Base-by-base conservation (phyloP, 2,329 filamentous ascomycete genomes). In the Beauveria pseudobassiana region DNA sequence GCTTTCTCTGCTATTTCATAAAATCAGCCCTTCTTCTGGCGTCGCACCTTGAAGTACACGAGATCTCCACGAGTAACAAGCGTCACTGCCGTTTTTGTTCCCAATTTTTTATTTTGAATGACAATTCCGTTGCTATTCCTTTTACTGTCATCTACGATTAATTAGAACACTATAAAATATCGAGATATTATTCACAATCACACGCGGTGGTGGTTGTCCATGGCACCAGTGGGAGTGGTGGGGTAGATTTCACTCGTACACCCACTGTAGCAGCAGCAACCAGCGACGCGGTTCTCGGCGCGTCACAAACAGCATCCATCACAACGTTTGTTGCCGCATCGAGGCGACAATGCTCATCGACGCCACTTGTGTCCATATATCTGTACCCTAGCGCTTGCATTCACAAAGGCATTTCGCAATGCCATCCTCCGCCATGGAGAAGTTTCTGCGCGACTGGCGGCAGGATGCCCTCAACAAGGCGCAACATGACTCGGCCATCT, bases 401-500 rank as follows among this genome's bases (percentile, higher is more conserved):
- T 8, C 24, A 20, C 10, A 30, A 10, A 48, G 28, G 20, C 42
- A 61, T 10, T n/a, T 6, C 18, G 20, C 8, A 18, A 46, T 46
- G 50, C 58, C 58, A 9, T 48, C 50, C 49, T 53, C 58, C 52
- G 42, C 30, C 57, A 98, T 99, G 95, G 92, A 98, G 80, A 87
- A 87, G 70, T 97, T 93, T 76, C 83, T 99, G 71, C 88, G 93
- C 73, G 89, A 90, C 71, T 99, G 95, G 95, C 86, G 93, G 72
- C 91, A 96, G 77, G 92, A 97, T 79, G 93, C 93, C 72, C 81
- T 96, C 71, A 93, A 96, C 77, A 95, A 96, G 75, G 91, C 95
- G 66, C 95, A 99, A 74, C 93, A 97, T 75, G 93, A 98, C 67
- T 91, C 93, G 40, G 95, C 95, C 71, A 93, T 98, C 69, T 98